phyloP scores from a whole-genome alignment of 495 filamentous ascomycete genomes.

The Tuber borchii region DNA sequence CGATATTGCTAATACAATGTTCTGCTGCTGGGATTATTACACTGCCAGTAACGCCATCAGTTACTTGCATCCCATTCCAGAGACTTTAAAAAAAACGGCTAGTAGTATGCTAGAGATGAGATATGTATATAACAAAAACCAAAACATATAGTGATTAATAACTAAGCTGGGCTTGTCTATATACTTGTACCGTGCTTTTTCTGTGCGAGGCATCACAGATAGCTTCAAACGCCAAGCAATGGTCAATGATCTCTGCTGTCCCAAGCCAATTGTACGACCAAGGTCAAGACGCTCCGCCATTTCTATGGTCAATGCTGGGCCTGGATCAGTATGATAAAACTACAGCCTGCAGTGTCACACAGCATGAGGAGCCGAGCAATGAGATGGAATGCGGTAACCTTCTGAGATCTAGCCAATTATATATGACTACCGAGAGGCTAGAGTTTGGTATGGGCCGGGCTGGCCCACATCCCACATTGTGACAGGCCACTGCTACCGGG shows the following conservation, averaged over 20 bases:
- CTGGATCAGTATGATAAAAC: neutral
- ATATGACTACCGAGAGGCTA: neutral
- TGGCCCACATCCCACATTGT: neutral
- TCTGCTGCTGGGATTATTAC: too few relatives aligned
- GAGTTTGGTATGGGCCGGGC: neutral
- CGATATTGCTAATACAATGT: too few relatives aligned
- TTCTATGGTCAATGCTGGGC: neutral
- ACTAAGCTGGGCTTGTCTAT: neutral
- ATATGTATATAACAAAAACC: neutral
- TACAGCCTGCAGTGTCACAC: neutral
- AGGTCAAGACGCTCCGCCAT: neutral
- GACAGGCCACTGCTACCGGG: neutral
- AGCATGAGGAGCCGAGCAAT: neutral
- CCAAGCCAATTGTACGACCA: neutral
- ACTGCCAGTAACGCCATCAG: too few relatives aligned
- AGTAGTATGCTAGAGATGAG: constrained; percentile 23
- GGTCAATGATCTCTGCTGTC: neutral
- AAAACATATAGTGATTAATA: constrained; percentile 42
- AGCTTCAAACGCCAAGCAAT: neutral
- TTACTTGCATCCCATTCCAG: too few relatives aligned
- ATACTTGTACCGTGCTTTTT: neutral
- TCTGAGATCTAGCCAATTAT: neutral
- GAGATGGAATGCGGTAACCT: neutral
- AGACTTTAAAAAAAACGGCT: neutral
- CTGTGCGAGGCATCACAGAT: neutral